phyloP scores from a whole-genome alignment of 1,284 basidiomycete genomes.

The Peniophora sp. region DNA sequence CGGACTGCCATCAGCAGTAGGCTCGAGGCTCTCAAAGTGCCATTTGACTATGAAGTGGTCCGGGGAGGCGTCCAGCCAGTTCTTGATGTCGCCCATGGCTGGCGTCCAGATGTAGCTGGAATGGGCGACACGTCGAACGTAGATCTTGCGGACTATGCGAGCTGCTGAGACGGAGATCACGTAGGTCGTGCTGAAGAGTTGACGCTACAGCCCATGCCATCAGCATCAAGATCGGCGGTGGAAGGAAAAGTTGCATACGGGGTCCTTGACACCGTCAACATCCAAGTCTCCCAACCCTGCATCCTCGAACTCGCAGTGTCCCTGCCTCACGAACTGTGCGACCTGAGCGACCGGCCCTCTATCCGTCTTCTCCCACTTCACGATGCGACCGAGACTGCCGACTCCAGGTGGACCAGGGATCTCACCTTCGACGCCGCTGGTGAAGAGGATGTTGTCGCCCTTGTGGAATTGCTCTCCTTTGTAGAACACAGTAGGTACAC shows the following conservation, averaged over 20 bases:
- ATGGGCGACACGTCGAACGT: neutral
- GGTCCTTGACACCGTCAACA: neutral
- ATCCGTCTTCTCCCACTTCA: neutral
- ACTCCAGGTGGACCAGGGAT: neutral
- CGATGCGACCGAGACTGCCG: neutral
- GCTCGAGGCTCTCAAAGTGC: neutral
- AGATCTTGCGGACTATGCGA: neutral
- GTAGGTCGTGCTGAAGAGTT: neutral
- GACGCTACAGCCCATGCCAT: neutral
- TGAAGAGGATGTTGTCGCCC: neutral
- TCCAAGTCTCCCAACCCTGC: neutral
- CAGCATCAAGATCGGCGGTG: neutral
- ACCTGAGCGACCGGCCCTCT: neutral
- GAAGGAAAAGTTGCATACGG: neutral
- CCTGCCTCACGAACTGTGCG: neutral
- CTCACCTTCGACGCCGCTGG: neutral
- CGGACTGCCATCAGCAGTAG: neutral
- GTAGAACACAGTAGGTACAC: neutral
- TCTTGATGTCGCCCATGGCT: neutral
- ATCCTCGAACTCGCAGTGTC: neutral
- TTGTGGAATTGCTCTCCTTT: neutral
- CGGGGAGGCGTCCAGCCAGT: neutral
- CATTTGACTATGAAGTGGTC: neutral
- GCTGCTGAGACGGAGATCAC: neutral
- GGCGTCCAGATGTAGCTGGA: neutral